Percentiles rank a stretch among this genome's conserved stretches.
These are phyloP conservation scores for Arthrobotrys megalospora DNA, from an alignment of 2,329 filamentous ascomycete genomes.

Conservation along the genomic window DNA sequence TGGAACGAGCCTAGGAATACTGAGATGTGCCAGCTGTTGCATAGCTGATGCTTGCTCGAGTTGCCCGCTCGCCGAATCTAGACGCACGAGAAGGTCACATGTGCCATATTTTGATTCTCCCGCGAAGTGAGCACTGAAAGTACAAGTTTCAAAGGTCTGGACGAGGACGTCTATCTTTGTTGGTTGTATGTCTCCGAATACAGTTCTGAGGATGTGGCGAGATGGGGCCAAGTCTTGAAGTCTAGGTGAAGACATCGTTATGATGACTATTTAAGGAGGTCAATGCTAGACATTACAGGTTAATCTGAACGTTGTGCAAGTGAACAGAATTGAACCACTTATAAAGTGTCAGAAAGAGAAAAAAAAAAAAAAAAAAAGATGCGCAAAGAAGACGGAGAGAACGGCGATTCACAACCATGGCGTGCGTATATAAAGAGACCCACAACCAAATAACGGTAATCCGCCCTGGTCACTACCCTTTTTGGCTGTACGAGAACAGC, in stretches of 20 bases:
- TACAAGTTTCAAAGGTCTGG: constrained; percentile 5
- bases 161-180: constrained; percentile 1
- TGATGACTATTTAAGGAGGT: background rate
- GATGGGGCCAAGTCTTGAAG: background rate
- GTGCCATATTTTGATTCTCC: background rate
- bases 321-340: no score
- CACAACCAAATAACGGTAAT: no score
- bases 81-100: background rate
- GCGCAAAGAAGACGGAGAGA: no score
- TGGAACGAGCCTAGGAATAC: background rate
- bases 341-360: no score
- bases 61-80: background rate
- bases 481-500: no score
- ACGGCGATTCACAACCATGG: no score
- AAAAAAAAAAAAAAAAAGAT: no score
- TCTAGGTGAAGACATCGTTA: background rate
- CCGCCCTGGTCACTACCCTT: no score
- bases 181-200: background rate
- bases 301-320: no score
- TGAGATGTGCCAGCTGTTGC: background rate
- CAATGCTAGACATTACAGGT: no score
- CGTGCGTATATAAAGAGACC: no score
- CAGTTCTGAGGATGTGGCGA: background rate
- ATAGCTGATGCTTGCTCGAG: background rate
- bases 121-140: background rate